Conservation (phyloP, 129 eudicot species). For the Flaveria ramosissima region DNA sequence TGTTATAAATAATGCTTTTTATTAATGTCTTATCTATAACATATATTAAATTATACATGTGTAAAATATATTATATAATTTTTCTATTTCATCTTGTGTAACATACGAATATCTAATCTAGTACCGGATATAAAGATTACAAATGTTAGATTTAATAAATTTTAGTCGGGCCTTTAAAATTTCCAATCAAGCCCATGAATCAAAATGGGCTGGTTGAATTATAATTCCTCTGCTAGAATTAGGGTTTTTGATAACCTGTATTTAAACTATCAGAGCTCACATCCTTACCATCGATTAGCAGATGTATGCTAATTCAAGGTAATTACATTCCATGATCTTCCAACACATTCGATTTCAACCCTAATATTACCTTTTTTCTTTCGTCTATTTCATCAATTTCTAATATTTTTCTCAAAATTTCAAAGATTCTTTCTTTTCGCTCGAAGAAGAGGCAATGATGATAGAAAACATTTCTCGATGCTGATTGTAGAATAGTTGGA, state of each 20-base stretch:
- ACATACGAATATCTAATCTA: too few relatives aligned
- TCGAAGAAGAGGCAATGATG: slow-evolving; percentile 49
- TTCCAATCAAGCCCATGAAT: background rate
- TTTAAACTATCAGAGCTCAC: background rate
- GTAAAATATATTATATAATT: too few relatives aligned
- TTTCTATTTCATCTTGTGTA: too few relatives aligned
- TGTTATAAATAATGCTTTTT: too few relatives aligned
- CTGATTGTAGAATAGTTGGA: slow-evolving; percentile 38
- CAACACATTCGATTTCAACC: background rate
- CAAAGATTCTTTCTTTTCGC: too few relatives aligned
- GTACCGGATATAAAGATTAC: too few relatives aligned
- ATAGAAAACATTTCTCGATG: slow-evolving; percentile 65
- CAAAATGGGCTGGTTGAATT: background rate
- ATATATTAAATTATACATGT: too few relatives aligned
- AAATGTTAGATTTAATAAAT: too few relatives aligned
- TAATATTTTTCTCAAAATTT: background rate
- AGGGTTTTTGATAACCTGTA: slow-evolving; percentile 8
- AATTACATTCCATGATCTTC: background rate
- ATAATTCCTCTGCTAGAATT: background rate
- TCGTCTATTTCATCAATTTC: background rate
- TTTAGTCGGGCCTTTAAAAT: background rate
- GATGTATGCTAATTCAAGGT: slow-evolving; percentile 1
- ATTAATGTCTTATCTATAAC: too few relatives aligned
- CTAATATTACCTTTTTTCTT: background rate
- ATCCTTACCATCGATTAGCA: accelerated